Conservation (phyloP, 768 basidiomycete genomes). For the Xerocomus brunneocitrinus region DNA sequence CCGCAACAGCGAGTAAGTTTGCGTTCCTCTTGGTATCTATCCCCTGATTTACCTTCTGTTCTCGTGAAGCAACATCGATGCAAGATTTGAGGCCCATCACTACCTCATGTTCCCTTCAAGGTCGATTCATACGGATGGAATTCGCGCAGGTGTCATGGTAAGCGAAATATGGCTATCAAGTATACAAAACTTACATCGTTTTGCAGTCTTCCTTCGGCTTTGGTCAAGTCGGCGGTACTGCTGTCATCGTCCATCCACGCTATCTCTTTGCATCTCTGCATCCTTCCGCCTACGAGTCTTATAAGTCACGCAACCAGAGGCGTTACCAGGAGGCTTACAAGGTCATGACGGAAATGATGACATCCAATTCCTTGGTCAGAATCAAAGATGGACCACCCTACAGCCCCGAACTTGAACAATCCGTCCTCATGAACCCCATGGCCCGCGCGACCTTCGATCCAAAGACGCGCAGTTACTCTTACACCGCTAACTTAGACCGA, state of each 20-base stretch:
- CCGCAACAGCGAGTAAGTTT: constrained; percentile 87
- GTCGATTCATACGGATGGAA: constrained; percentile 90
- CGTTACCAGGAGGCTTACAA: constrained; percentile 77
- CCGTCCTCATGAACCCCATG: constrained; percentile 87
- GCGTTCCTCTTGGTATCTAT: background rate
- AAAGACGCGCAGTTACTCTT: constrained; percentile 86
- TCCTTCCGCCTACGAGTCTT: constrained; percentile 71
- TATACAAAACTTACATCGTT: background rate
- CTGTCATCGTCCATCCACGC: constrained; percentile 84
- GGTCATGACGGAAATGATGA: constrained; percentile 95
- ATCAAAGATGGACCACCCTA: constrained; percentile 95
- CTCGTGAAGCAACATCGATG: constrained; percentile 77
- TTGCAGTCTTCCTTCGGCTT: constrained; percentile 90
- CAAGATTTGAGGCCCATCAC: constrained; percentile 82
- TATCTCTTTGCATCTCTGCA: constrained; percentile 84
- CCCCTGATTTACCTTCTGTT: background rate
- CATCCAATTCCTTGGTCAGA: constrained; percentile 86
- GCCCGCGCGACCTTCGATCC: constrained; percentile 77
- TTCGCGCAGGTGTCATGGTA: constrained; percentile 84
- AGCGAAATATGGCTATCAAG: constrained; percentile 18
- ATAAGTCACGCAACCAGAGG: constrained; percentile 60
- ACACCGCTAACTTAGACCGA: constrained; percentile 58
- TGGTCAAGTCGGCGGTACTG: constrained; percentile 96
- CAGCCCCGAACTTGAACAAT: constrained; percentile 74
- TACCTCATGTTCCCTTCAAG: constrained; percentile 97